Evolutionary conservation across 2,329 filamentous ascomycete species (phyloP).

Genomic region (Fusarium liriodendri): DNA sequence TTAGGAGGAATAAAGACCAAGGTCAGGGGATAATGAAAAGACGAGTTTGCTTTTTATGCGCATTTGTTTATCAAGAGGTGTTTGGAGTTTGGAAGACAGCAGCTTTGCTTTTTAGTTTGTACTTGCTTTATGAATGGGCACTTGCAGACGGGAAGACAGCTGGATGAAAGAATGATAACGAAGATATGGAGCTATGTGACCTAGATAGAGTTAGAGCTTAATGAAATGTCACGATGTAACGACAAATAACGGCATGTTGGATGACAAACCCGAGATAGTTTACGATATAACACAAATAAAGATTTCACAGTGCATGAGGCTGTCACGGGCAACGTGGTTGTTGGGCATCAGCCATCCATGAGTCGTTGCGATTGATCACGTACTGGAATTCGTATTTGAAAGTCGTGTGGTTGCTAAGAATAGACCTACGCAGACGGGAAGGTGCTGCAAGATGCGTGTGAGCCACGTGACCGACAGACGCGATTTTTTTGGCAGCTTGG

Average conservation of each 20-base stretch:
- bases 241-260: neutral
- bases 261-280: neutral
- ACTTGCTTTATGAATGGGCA: neutral
- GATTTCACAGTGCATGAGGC: neutral
- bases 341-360: neutral
- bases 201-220: neutral
- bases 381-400: constrained; percentile 12
- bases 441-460: neutral
- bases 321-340: neutral
- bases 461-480: constrained; percentile 16
- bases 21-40: neutral
- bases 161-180: neutral
- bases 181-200: neutral
- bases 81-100: neutral
- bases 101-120: neutral
- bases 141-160: neutral
- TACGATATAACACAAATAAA: neutral
- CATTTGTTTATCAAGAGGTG: neutral
- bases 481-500: constrained; percentile 1
- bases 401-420: constrained; percentile 18
- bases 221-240: neutral
- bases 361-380: neutral
- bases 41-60: neutral
- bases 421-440: neutral
- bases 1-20: neutral